These are phyloP conservation scores for Arthroderma sp. DNA, from an alignment of 2,329 filamentous ascomycete genomes.

Conservation along the genomic window DNA sequence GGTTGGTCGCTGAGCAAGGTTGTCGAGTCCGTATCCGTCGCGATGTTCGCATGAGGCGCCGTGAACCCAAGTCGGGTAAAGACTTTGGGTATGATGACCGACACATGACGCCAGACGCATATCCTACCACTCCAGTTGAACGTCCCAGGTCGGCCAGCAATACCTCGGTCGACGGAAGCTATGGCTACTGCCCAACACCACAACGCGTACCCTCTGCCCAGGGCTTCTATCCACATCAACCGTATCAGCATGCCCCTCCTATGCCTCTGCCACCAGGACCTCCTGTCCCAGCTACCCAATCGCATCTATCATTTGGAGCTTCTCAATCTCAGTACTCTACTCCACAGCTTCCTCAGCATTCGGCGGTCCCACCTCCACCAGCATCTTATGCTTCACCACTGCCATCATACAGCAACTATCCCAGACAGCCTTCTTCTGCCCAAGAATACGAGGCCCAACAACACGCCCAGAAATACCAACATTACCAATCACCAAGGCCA, in stretches of 20 bases:
- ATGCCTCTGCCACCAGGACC: conserved; percentile 26
- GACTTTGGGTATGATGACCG: conserved; percentile 51
- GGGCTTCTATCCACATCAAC: conserved; percentile 29
- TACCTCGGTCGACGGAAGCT: conserved; percentile 38
- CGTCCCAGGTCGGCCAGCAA: conserved; percentile 50
- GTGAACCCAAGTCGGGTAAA: conserved; percentile 55
- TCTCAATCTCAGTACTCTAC: conserved; percentile 30
- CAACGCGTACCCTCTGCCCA: conserved; percentile 37
- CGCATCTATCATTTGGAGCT: conserved; percentile 31
- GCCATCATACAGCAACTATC: conserved; percentile 19
- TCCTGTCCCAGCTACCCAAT: conserved; percentile 22
- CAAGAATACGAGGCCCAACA: conserved; percentile 20
- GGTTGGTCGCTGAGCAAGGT: conserved; percentile 87
- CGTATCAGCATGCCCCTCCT: conserved; percentile 26
- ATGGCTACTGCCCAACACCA: conserved; percentile 28
- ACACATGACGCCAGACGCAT: conserved; percentile 38
- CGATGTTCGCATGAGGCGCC: conserved; percentile 81
- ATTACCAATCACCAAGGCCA: conserved; percentile 13
- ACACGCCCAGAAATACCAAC: conserved; percentile 13
- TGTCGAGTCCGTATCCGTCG: conserved; percentile 91
- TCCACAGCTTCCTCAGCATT: conserved; percentile 26
- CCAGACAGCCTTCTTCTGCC: conserved; percentile 19
- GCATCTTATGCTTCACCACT: conserved; percentile 24
- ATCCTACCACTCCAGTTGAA: conserved; percentile 33
- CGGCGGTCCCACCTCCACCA: conserved; percentile 31